These are phyloP conservation scores for Podospora appendiculata DNA, from an alignment of 495 filamentous ascomycete genomes.

Conservation along the genomic window DNA sequence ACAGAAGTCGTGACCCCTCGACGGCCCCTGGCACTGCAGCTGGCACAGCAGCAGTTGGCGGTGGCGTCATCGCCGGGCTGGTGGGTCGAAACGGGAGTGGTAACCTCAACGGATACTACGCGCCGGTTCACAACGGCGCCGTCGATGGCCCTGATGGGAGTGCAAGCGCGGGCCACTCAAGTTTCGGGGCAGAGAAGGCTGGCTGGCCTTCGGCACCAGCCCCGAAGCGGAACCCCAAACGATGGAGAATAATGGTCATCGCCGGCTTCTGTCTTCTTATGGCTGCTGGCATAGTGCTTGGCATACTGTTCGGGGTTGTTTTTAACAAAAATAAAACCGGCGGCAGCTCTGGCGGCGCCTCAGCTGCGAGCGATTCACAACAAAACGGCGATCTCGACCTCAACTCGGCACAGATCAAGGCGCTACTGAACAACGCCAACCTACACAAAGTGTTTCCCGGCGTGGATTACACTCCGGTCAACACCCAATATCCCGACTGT, in stretches of 20 bases:
- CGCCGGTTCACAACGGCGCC: constrained; percentile 25
- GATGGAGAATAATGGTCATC: constrained; percentile 59
- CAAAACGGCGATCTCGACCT: constrained; percentile 62
- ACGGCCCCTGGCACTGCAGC: constrained; percentile 29
- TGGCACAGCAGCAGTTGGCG: constrained; percentile 38
- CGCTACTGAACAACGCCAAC: constrained; percentile 66
- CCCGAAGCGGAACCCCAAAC: constrained; percentile 56
- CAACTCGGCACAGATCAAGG: constrained; percentile 73
- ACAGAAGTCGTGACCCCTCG: constrained; percentile 20
- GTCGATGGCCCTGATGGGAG: constrained; percentile 13
- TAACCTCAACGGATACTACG: constrained; percentile 30
- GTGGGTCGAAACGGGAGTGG: constrained; percentile 25
- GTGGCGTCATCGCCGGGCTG: constrained; percentile 48
- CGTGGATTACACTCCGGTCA: constrained; percentile 93
- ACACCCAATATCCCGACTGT: constrained; percentile 85
- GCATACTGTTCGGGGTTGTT: constrained; percentile 70
- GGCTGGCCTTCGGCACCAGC: constrained; percentile 44
- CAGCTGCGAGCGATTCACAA: constrained; percentile 34
- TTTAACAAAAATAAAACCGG: constrained; percentile 31
- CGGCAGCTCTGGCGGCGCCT: constrained; percentile 3
- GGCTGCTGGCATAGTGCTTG: constrained; percentile 68
- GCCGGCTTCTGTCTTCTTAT: constrained; percentile 51
- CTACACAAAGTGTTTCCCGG: constrained; percentile 93
- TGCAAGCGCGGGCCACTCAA: constrained; percentile 8
- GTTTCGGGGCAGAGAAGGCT: constrained; percentile 36